Percentiles rank a stretch among this genome's conserved stretches.
These are phyloP conservation scores for Cryomyces minteri DNA, from an alignment of 495 filamentous ascomycete species.

Conservation along the genomic window DNA sequence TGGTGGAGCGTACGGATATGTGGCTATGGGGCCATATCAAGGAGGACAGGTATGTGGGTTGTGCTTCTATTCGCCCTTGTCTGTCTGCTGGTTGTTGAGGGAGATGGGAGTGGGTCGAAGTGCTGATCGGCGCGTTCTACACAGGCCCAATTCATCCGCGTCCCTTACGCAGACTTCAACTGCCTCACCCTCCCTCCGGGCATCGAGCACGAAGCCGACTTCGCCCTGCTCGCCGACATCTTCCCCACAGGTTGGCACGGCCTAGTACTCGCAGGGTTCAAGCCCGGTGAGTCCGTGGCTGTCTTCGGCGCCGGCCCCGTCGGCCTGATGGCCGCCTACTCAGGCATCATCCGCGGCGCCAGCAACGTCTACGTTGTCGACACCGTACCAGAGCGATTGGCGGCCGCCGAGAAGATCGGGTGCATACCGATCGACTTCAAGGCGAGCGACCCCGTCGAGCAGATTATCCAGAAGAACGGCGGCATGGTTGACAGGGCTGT, in stretches of 20 bases:
- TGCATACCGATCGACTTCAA: slow-evolving; percentile 22
- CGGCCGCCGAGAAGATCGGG: slow-evolving; percentile 33
- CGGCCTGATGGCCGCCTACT: slow-evolving; percentile 39
- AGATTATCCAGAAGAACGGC: slow-evolving; percentile 21
- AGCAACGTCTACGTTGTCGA: slow-evolving; percentile 35
- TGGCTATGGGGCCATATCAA: slow-evolving; percentile 40
- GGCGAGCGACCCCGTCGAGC: slow-evolving; percentile 17
- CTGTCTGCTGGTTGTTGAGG: neutral
- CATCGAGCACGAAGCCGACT: slow-evolving; percentile 19
- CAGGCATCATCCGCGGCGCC: slow-evolving; percentile 31
- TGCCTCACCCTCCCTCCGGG: slow-evolving; percentile 24
- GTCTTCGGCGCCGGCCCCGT: slow-evolving; percentile 31
- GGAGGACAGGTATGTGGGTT: slow-evolving; percentile 18
- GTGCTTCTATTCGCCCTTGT: neutral
- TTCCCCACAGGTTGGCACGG: slow-evolving; percentile 45
- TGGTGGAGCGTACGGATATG: slow-evolving; percentile 40
- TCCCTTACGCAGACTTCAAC: slow-evolving; percentile 42
- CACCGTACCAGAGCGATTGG: slow-evolving; percentile 31
- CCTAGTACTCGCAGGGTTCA: slow-evolving; percentile 32
- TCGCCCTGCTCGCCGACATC: slow-evolving; percentile 27
- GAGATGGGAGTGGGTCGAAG: no score
- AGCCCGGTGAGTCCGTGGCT: slow-evolving; percentile 34
- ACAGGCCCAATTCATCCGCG: slow-evolving; percentile 33
- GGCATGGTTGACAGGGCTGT: slow-evolving; percentile 33
- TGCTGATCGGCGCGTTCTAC: neutral